Evolutionary conservation across 1,284 basidiomycete genomes (phyloP), one percentile per base, ranked within the genome.

Genomic region (Cryptococcus maquisensis): DNA sequence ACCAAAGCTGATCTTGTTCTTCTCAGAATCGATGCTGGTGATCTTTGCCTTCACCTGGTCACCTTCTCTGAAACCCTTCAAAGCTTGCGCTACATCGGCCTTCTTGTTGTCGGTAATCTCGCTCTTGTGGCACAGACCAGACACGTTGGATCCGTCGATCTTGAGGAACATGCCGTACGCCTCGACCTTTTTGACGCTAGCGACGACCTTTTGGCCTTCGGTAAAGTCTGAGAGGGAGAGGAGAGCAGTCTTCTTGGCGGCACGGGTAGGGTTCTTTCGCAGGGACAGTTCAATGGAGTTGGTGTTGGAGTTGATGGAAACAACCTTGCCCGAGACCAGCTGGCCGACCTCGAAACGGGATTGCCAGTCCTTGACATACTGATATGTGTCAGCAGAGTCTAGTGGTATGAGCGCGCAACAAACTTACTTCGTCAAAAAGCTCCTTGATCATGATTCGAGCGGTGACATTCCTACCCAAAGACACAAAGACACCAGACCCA

Each of bases 311-410:
- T 94, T 83, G 57, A 90, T 77, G 54, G 88, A 91, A 61, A 42
- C 26, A 65, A 98, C 84, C 54, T 88, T 85, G 51, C 93, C 94
- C 55, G 84, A 84, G 18, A 98, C 91, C 4, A 97, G 75, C 68
- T 97, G 91, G 63, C 90, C 86, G 42, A 82, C 78, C 55, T 83
- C 78, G 74, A 98, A 98, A 4, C 81, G 82, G 36, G 81, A 77
- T 77, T 94, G 87, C 94, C 95, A 98, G 51, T 98, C 94, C 75
- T 97, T 95, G 62, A 96, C 84, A 73, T 84, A 96, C 88, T 94
- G 64, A 37, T 1, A 26, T 26, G 12, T 16, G 44, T 41, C 26
- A 65, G 56, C 48, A 54, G 20, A 55, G 54, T 50, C 18, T 8
- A 41, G 18, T 35, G 10, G 16, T 16, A 24, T 32, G 37, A 23